Base-by-base conservation (phyloP, 2,329 filamentous ascomycete genomes). In the Fusarium palustre region DNA sequence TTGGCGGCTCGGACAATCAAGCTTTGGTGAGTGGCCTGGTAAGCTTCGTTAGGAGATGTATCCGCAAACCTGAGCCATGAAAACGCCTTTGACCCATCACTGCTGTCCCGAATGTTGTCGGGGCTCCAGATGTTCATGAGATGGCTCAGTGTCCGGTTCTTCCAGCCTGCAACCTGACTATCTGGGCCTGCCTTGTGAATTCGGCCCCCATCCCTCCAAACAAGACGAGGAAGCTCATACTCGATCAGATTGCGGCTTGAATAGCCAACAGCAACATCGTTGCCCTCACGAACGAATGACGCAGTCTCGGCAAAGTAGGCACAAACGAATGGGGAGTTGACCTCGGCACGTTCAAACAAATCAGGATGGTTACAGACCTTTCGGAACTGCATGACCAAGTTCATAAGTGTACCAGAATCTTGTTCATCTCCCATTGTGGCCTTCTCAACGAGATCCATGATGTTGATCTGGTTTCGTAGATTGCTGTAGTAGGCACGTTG, bases 361-460 rank as follows among this genome's bases (percentile, higher is more conserved):
- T 99, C 96, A 0, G 96, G 96, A 78, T 99, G 96, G 77, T 99
- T 99, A 83, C 96, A 99, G 59, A 99, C 96, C 82, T 99, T 99
- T 74, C 96, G 90, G 87, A 99, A 99, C 81, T 99, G 96, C 96
- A 99, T 99, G 68, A 99, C 96, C 70, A 99, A 85, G 80, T 99
- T 99, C 96, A 99, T 98, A 75, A 99, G 82, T 2, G 95, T 98
- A 41, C 95, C 94, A 36, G 93, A 97, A 77, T 98, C 96, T 74
- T 95, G 91, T 50, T 98, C 96, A 74, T 97, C 94, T 36, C 96
- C 96, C 72, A 96, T 87, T 3, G 95, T 95, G 2, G 93, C 94
- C 86, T 97, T 98, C 80, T 99, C 96, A 57, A 99, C 97, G 20
- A 99, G 89, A 78, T 99, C 96, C 90, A 98, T 96, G 72, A 99